Evolutionary conservation across 164 flowering plant genomes (phyloP), one percentile per base, ranked within the genome.

Genomic region (Echeveria elegans): DNA sequence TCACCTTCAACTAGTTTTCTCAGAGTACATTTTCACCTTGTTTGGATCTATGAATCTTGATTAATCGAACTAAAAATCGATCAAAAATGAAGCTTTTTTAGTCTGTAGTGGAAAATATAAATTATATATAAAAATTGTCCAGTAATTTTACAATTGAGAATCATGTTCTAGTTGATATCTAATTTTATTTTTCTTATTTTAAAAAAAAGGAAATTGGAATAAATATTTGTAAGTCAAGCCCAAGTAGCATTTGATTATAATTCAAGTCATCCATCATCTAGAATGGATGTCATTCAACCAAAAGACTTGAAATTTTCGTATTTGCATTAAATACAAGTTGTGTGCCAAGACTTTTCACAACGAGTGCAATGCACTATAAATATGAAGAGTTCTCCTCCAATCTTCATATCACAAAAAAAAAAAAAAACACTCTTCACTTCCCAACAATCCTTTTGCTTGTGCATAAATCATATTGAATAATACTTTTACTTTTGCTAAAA

Each of bases 191-290:
- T n/a, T n/a, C n/a, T n/a, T n/a, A n/a, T n/a, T n/a, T n/a, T n/a
- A n/a, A n/a, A n/a, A n/a, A n/a, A n/a, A n/a, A n/a, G n/a, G n/a
- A 14, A 43, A 43, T 11, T 11, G 18, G 15, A 12, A 43, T 11
- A 43, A 12, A 1, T 16, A 43, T 43, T 43, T 11, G 18, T 43
- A 12, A 43, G 0, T n/a, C 47, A 16, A 43, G 18, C 47, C 47
- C 47, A 43, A 43, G 47, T 43, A 8, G 29, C 56, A 53, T 8
- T 53, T 53, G 16, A 21, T 26, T 14, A 26, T 50, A n/a, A n/a
- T n/a, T 31, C 60, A 24, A 53, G 60, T 53, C 60, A 24, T 53
- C 60, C 29, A 53, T 24, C 60, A 53, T 53, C 60, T 53, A 53
- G 30, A 53, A 53, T 8, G 14, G 14, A 23, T 23, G 60, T 53